These are phyloP conservation scores for Solanum paucissectum DNA, from an alignment of 257 asterid species.

Conservation along the genomic window DNA sequence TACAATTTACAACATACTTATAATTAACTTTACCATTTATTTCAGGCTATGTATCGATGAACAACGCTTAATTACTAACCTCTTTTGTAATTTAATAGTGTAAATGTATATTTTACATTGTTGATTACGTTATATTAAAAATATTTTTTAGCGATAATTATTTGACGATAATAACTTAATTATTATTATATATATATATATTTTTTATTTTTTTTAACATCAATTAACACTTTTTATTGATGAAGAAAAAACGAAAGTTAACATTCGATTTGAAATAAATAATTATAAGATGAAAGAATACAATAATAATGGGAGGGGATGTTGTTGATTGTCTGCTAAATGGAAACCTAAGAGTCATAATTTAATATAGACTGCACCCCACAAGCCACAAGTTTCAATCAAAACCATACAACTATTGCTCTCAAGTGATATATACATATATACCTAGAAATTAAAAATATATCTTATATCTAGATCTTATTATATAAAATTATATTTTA, in stretches of 20 bases:
- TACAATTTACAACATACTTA: neutral
- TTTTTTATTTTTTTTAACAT: accelerated
- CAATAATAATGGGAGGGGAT: neutral
- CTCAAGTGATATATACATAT: conserved; percentile 5
- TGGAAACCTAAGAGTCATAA: neutral
- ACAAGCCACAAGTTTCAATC: conserved; percentile 18
- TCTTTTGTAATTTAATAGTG: neutral
- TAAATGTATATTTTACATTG: neutral
- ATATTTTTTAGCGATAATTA: no score
- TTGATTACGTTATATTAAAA: neutral
- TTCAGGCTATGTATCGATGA: neutral
- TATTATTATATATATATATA: no score
- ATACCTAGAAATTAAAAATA: neutral
- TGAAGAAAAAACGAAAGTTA: neutral
- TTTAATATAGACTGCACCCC: conserved; percentile 19
- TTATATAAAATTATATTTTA: neutral
- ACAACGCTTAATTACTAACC: neutral
- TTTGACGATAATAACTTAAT: neutral
- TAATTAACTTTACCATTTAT: neutral
- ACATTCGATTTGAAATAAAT: neutral
- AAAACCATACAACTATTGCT: conserved; percentile 9
- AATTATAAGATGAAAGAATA: neutral
- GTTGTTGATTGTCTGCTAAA: neutral
- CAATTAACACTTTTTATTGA: no score
- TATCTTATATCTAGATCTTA: neutral